Evolutionary conservation across 2,329 filamentous ascomycete species (phyloP), one percentile per base, ranked within the genome.

Genomic region (Hypoxylon sp.): DNA sequence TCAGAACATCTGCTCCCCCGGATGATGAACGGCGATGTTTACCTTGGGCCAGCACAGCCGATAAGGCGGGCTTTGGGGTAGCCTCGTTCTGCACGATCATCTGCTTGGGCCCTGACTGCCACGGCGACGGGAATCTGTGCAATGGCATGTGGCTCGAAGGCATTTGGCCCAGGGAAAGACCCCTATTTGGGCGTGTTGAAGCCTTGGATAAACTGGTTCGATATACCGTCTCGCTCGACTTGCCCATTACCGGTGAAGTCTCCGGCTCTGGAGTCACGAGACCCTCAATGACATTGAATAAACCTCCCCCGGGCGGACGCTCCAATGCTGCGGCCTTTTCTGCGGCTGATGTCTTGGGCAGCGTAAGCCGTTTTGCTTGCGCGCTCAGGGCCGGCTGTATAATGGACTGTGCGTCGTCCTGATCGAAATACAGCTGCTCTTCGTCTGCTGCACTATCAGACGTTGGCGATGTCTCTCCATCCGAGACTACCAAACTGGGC

Each of bases 301-400:
- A 75, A 3, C 77, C 78, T 14, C 77, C 75, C 22, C 75, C 75
- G 8, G 76, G 73, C 9, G 76, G 55, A 54, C 78, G 77, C 26
- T 85, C 82, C 79, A 89, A 79, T 0, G 84, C 86, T 5, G 84
- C 83, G 14, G 81, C 83, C 75, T 86, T 89, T 73, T 89, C 87
- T 26, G 82, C 80, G 3, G 85, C 85, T 4, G 86, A 84, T 0
- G 85, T 89, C 57, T 79, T 82, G 4, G 82, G 78, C 2, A 84
- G 83, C 11, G 85, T 85, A 38, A 89, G 78, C 48, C 85, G 83
- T 3, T 84, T 85, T 7, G 86, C 87, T 20, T 80, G 80, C 5
- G 81, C 80, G 73, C 86, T 89, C 67, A 90, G 82, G 22, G 86
- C 81, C 2, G 86, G 85, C 72, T 87, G 86, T 51, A 90, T 81